Base-by-base conservation (phyloP, 495 filamentous ascomycete species). In the Xylaria bambusicola region DNA sequence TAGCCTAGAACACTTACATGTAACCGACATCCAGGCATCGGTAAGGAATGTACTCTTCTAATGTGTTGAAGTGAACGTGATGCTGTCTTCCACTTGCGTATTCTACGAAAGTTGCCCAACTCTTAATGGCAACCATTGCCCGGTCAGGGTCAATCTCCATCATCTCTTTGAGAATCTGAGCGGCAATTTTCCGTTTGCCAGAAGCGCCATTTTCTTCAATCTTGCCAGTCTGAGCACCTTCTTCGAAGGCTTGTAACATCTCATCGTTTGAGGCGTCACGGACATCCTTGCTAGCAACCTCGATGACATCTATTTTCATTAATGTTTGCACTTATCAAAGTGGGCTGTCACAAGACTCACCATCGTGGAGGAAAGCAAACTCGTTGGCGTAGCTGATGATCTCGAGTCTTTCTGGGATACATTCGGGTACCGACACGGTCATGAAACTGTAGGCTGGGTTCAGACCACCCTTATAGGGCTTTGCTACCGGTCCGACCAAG, bases 291-390 rank as follows among this genome's bases (percentile, higher is more conserved):
- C 44, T 46, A 15, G 44, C 44, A 46, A 46, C 44, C 44, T 46
- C 44, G 23, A 46, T 46, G 21, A 46, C 44, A 24, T 46, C 44
- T n/a, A n/a, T 46, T 46, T 23, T 13, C 21, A 15, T 7, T 15
- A 13, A 33, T 33, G 31, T 33, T 33, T 6, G 31, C 10, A 10
- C 31, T 33, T 33, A n/a, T n/a, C n/a, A n/a, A n/a, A n/a, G n/a
- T n/a, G n/a, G n/a, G n/a, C n/a, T n/a, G n/a, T n/a, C n/a, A n/a
- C n/a, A n/a, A n/a, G n/a, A n/a, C 49, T 4, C 40, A 77, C 72
- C 77, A 58, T 80, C 76, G 56, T 79, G 63, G 2, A 79, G 57
- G 52, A 75, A 78, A 4, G 66, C 72, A 53, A 72, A 74, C 44
- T 80, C 77, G 42, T 72, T 73, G 6, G 70, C 68, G 59, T 79